Conservation (phyloP, 345 rosid genomes). For the Eucalyptus curtisii region DNA sequence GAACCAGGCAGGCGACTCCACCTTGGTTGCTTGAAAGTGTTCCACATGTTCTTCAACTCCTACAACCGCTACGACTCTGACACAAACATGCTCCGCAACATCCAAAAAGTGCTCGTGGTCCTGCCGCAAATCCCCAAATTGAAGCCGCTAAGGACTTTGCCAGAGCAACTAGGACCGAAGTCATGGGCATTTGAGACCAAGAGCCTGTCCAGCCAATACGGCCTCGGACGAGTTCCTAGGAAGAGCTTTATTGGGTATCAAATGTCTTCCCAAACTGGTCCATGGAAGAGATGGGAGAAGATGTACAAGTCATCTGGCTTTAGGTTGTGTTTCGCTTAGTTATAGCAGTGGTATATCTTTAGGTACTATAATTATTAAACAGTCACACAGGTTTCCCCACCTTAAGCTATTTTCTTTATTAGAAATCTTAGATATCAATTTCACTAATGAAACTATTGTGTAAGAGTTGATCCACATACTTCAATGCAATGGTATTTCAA, state of each 20-base stretch:
- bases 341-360: neutral
- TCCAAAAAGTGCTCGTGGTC: constrained; percentile 33
- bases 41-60: constrained; percentile 37
- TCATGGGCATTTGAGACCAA: neutral
- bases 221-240: neutral
- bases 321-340: neutral
- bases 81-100: constrained; percentile 27
- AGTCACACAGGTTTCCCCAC: neutral
- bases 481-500: neutral
- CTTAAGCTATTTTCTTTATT: neutral
- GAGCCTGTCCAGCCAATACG: neutral
- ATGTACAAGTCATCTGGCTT: neutral
- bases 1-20: no score
- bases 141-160: neutral
- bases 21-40: constrained; percentile 21
- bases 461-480: neutral
- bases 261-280: neutral
- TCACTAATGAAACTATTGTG: neutral
- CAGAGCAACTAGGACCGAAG: neutral
- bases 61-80: constrained; percentile 32
- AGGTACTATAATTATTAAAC: neutral
- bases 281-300: neutral
- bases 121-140: constrained; percentile 15
- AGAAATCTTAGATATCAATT: no score
- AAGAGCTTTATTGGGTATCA: neutral